Evolutionary conservation across 495 filamentous ascomycete genomes (phyloP), one percentile per base, ranked within the genome.

Genomic region (Parathielavia hyrcaniae): DNA sequence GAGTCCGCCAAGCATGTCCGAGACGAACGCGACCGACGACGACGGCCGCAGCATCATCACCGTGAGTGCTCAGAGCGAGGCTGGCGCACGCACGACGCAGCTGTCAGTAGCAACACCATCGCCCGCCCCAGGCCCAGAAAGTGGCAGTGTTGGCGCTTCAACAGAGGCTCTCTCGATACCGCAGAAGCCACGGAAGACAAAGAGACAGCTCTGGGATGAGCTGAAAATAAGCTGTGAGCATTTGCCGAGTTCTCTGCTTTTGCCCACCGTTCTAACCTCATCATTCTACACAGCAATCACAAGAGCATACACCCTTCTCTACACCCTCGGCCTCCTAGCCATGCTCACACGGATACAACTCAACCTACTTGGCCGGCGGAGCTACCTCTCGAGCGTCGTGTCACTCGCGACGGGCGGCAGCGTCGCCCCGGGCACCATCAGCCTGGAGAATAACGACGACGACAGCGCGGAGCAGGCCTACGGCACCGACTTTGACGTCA

Each of bases 271-370:
- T 50, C 71, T 75, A 63, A 72, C 65, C 19, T 1, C n/a, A 40
- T 35, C n/a, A 48, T n/a, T 23, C n/a, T n/a, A 8, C 23, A n/a
- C 66, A 95, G 91, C 93, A 17, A 88, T 97, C 61, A 91, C 95
- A 16, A 79, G 93, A 67, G 81, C 91, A 1, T 90, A 95, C 68
- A 95, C 91, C 8, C 79, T 99, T 16, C 77, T 97, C 48, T 99
- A 99, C 66, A 95, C 90, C 0, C 77, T 97, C 41, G 85, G 89
- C 23, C 80, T 97, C 36, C 82, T 99, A 46, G 90, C 87, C 14
- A 81, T 99, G 69, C 84, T 99, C 63, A 99, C 93, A 4, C 84
- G 93, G 39, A 88, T 97, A 64, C 93, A 99, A 77, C 84, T 99
- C 46, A 99, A 97, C 72, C 88, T 99, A 35, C 87, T 99, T 26